Percentiles rank a stretch among this genome's conserved stretches.
Conservation (phyloP, 495 filamentous ascomycete species). For the Friedmanniomyces simplex region DNA sequence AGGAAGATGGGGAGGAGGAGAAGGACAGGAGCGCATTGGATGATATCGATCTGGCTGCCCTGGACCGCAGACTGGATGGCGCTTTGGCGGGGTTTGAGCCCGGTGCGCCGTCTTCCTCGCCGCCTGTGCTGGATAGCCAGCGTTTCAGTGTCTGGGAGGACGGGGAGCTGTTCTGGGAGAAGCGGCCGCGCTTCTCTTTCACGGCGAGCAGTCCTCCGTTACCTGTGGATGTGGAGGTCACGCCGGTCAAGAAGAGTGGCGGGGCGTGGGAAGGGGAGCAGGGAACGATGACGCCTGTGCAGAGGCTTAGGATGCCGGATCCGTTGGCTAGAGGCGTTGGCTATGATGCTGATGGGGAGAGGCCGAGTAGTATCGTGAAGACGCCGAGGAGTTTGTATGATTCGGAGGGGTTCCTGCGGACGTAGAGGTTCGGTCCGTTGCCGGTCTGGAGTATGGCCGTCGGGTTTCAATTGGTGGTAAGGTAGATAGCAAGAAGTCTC, state of each 20-base stretch:
- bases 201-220: neutral
- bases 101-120: neutral
- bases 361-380: slow-evolving; percentile 14
- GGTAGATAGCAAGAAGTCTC: no score
- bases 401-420: slow-evolving; percentile 36
- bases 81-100: slow-evolving; percentile 16
- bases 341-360: neutral
- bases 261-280: neutral
- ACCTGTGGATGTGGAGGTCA: neutral
- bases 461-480: no score
- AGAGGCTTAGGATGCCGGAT: neutral
- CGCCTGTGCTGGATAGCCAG: neutral
- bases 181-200: neutral
- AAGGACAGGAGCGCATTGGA: slow-evolving; percentile 9
- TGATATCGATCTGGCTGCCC: slow-evolving; percentile 12
- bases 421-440: no score
- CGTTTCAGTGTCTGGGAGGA: slow-evolving; percentile 23
- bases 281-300: neutral
- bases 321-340: neutral
- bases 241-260: slow-evolving; percentile 8
- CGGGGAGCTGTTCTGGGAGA: slow-evolving; percentile 22
- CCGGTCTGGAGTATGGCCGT: no score
- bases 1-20: neutral
- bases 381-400: slow-evolving; percentile 33
- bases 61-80: slow-evolving; percentile 12